phyloP scores from a whole-genome alignment of 2,329 filamentous ascomycete species.

The Cytospora paraplurivora region DNA sequence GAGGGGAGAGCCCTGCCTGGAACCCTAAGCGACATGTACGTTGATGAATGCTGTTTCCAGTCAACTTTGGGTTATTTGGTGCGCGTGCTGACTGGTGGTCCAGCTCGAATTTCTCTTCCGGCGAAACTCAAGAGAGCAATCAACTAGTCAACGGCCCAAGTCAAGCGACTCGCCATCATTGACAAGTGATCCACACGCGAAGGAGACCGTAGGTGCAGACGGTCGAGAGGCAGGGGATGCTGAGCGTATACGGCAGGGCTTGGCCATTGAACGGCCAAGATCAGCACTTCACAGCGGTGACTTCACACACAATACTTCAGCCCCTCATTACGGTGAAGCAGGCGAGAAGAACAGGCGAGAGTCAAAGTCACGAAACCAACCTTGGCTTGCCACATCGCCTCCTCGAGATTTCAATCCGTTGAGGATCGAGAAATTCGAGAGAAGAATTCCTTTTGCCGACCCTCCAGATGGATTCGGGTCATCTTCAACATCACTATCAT shows the following conservation, averaged over 20 bases:
- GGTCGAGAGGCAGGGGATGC: slow-evolving; percentile 40
- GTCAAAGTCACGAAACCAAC: slow-evolving; percentile 26
- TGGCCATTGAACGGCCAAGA: slow-evolving; percentile 77
- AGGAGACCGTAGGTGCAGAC: slow-evolving; percentile 42
- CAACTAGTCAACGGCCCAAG: slow-evolving; percentile 40
- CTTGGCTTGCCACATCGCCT: slow-evolving; percentile 60
- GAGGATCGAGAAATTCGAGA: slow-evolving; percentile 46
- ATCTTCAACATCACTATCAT: slow-evolving; percentile 64
- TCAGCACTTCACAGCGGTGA: slow-evolving; percentile 73
- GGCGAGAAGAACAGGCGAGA: slow-evolving; percentile 27
- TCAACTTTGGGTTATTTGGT: not conserved
- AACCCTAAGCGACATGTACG: slow-evolving; percentile 64
- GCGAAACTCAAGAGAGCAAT: slow-evolving; percentile 41
- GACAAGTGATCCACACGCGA: slow-evolving; percentile 51
- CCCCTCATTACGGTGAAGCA: slow-evolving; percentile 31
- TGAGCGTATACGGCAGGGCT: slow-evolving; percentile 53
- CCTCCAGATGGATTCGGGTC: slow-evolving; percentile 44
- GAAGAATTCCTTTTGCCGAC: slow-evolving; percentile 29
- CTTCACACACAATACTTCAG: slow-evolving; percentile 54
- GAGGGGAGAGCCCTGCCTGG: slow-evolving; percentile 75
- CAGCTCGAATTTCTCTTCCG: slow-evolving; percentile 47
- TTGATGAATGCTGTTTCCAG: not conserved
- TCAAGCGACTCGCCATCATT: slow-evolving; percentile 43
- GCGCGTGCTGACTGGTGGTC: slow-evolving; percentile 23
- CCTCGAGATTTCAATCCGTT: slow-evolving; percentile 55